Base-by-base conservation (phyloP, 2,329 filamentous ascomycete genomes). In the Allantophomopsis lycopodina region DNA sequence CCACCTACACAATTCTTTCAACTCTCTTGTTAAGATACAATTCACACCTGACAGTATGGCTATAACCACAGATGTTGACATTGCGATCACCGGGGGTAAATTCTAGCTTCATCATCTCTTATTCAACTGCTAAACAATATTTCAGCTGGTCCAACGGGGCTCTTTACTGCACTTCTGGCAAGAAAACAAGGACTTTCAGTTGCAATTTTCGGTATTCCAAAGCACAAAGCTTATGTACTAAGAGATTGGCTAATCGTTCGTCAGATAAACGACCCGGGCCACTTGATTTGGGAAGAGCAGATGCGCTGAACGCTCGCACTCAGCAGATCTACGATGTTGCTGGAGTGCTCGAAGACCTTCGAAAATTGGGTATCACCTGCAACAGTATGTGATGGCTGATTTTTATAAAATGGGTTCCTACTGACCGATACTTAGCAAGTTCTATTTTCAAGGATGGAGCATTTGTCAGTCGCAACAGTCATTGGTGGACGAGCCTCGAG, bases 291-390 rank as follows among this genome's bases (percentile, higher is more conserved):
- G 65, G 65, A 2, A 55, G 65, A 15, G 65, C 65, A 31, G 65
- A 69, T 48, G 65, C 65, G 0, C 51, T 69, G 39, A 69, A 68
- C 32, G 65, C 65, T 5, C 57, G 65, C 8, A 67, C 64, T 0
- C 65, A 69, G 32, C 65, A 69, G 35, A 65, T 64, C 23, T 54
- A 68, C 2, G 64, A 68, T 37, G 56, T 66, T 6, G 63, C 60
- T 4, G 58, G 60, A 7, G 56, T 68, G 13, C 49, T 66, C 1
- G 55, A 63, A 28, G 60, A 64, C 31, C 52, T 69, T 2, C 43
- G 67, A 0, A 51, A 58, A 0, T 48, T 57, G 2, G 64, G 65
- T 2, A 56, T 69, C n/a, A 63, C 63, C 42, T 69, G 65, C 50
- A 68, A 68, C 45, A 69, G 64, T 67, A 54, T 48, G 60, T 43